A percentile compares a stretch with the other conserved stretches of the same genome.
Conservation (phyloP, 192 early-diverging fungal species). For the Haplosporangium gracile region DNA sequence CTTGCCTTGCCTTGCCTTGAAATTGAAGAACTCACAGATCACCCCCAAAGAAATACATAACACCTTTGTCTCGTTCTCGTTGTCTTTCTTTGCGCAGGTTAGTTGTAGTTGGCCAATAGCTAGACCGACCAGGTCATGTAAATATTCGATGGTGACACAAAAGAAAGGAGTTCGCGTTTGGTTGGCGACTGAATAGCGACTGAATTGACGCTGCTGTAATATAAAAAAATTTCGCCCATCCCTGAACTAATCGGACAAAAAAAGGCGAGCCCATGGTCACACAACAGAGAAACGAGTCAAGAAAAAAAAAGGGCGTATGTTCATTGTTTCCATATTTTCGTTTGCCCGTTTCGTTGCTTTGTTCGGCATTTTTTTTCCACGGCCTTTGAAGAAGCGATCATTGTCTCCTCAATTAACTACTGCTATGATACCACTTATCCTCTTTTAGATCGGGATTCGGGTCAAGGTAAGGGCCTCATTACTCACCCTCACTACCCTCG, state of each 20-base stretch:
- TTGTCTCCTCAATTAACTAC: background rate
- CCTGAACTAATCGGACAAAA: background rate
- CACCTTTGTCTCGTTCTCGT: background rate
- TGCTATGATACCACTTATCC: background rate
- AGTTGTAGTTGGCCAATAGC: too few species aligned
- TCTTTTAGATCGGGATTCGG: background rate
- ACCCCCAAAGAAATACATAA: background rate
- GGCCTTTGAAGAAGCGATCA: background rate
- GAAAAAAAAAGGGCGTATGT: background rate
- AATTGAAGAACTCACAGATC: too few species aligned
- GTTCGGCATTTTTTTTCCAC: background rate
- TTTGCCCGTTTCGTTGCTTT: background rate
- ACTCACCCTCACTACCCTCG: background rate
- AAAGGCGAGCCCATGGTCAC: background rate
- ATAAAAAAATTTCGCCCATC: slow-evolving; percentile 32
- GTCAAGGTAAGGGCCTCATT: background rate
- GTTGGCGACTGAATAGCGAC: slow-evolving; percentile 18
- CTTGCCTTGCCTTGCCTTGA: too few species aligned
- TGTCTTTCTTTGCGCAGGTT: background rate
- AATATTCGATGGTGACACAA: slow-evolving; percentile 32
- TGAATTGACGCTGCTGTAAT: slow-evolving; percentile 15
- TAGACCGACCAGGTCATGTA: too few species aligned
- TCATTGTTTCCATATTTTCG: background rate
- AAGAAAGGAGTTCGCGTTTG: slow-evolving; percentile 52
- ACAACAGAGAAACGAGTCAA: slow-evolving; percentile 6